These are phyloP conservation scores for Pseudocercospora cruenta DNA, from an alignment of 2,329 filamentous ascomycete species.

Conservation along the genomic window DNA sequence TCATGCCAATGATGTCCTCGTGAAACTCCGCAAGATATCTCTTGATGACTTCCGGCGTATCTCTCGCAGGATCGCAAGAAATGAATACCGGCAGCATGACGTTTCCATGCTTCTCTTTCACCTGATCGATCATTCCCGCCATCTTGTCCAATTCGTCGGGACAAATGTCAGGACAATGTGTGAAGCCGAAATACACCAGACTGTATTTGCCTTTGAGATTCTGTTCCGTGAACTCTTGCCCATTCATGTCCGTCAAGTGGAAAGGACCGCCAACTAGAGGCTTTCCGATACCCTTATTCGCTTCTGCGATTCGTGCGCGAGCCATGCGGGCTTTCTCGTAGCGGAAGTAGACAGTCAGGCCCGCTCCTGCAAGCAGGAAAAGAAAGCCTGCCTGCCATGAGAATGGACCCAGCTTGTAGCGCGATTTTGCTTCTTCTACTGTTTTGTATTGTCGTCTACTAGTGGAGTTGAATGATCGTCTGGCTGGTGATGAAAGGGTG, in stretches of 20 bases:
- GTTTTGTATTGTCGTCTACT: conserved; percentile 42
- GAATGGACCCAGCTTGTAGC: conserved; percentile 67
- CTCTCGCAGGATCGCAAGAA: conserved; percentile 90
- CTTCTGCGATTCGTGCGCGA: conserved; percentile 83
- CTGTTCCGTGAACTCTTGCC: conserved; percentile 73
- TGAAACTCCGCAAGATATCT: conserved; percentile 92
- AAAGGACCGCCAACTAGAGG: conserved; percentile 94
- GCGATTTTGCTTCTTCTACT: conserved; percentile 50
- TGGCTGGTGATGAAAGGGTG: background rate
- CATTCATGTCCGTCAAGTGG: conserved; percentile 78
- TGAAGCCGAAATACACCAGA: conserved; percentile 96
- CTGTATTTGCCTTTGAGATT: conserved; percentile 86
- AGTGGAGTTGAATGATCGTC: conserved; percentile 31
- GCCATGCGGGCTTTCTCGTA: conserved; percentile 91
- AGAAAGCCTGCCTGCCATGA: conserved; percentile 87
- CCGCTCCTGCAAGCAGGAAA: conserved; percentile 77
- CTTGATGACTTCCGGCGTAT: conserved; percentile 82
- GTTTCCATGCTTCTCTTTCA: conserved; percentile 53
- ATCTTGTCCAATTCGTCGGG: conserved; percentile 99
- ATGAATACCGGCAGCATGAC: conserved; percentile 79
- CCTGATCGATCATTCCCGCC: conserved; percentile 86
- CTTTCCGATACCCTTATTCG: conserved; percentile 87
- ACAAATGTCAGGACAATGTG: conserved; percentile 97
- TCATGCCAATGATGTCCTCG: conserved; percentile 80
- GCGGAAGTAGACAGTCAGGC: conserved; percentile 87